Conservation (phyloP, 352 stramenopile species). For the Blastocystis sp. region DNA sequence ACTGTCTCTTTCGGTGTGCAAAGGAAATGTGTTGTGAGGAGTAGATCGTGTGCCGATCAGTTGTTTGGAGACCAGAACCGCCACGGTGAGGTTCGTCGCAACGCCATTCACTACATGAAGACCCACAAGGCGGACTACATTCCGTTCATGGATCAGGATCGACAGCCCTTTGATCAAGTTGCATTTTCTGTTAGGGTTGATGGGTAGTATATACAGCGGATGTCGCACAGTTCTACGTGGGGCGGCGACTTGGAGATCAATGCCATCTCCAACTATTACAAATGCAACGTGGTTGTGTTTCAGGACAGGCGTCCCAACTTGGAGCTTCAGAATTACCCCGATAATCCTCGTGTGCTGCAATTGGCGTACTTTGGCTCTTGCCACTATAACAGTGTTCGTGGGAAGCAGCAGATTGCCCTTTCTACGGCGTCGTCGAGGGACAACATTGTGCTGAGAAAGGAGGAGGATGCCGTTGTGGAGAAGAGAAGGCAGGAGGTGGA, state of each 20-base stretch:
- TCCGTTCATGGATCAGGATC: slow-evolving; percentile 41
- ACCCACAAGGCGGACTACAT: slow-evolving; percentile 6
- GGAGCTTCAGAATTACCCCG: slow-evolving; percentile 75
- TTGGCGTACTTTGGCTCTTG: slow-evolving; percentile 71
- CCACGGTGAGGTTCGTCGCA: background rate
- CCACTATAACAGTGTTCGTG: slow-evolving; percentile 1
- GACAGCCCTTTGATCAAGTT: background rate
- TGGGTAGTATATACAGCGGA: background rate
- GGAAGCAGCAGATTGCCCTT: background rate
- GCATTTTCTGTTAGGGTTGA: background rate
- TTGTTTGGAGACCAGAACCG: slow-evolving; percentile 43
- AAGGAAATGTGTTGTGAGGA: background rate
- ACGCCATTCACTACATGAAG: slow-evolving; percentile 11
- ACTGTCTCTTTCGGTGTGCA: slow-evolving; percentile 35
- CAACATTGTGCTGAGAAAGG: slow-evolving; percentile 16
- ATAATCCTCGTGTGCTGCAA: slow-evolving; percentile 82
- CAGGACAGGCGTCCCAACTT: slow-evolving; percentile 43
- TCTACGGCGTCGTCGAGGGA: background rate
- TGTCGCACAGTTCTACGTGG: slow-evolving; percentile 17
- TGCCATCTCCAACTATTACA: slow-evolving; percentile 61
- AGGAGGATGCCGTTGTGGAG: slow-evolving; percentile 67
- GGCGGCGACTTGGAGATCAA: slow-evolving; percentile 60
- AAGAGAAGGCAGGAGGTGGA: slow-evolving; percentile 81
- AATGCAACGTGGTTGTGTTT: slow-evolving; percentile 49
- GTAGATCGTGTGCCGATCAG: slow-evolving; percentile 36